Evolutionary conservation across 108 stramenopile genomes (phyloP).

Genomic region (Poteriospumella lacustris): DNA sequence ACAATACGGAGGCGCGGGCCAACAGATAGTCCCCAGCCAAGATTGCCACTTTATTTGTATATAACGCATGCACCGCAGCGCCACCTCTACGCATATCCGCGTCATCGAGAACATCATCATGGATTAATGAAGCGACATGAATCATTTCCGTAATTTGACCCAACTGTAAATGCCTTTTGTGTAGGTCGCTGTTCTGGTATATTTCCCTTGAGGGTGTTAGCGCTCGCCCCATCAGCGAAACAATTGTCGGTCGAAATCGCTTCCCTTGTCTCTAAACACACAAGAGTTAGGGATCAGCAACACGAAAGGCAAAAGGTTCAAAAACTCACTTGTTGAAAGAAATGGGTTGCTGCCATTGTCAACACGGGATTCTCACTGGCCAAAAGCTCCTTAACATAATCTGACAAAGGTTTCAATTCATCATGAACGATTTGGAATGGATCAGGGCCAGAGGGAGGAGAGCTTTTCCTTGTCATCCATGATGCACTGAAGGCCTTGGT

Average conservation of each 20-base stretch:
- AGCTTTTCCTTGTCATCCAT: neutral
- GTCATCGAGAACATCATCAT: slow-evolving; percentile 95
- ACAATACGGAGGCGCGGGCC: slow-evolving; percentile 80
- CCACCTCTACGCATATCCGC: slow-evolving; percentile 89
- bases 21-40: slow-evolving; percentile 94
- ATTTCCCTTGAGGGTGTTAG: neutral
- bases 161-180: slow-evolving; percentile 67
- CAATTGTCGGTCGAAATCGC: slow-evolving; percentile 88
- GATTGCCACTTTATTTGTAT: slow-evolving; percentile 94
- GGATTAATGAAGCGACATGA: slow-evolving; percentile 90
- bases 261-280: slow-evolving; percentile 79
- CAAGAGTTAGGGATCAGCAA: neutral
- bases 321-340: slow-evolving; percentile 67
- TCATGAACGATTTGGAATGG: slow-evolving; percentile 52
- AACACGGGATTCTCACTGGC: slow-evolving; percentile 87
- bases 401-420: slow-evolving; percentile 84
- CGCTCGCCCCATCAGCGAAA: slow-evolving; percentile 77
- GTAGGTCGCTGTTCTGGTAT: neutral
- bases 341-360: slow-evolving; percentile 91
- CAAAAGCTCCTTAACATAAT: slow-evolving; percentile 89
- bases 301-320: neutral
- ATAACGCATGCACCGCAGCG: slow-evolving; percentile 92
- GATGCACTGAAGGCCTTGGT: too few species aligned
- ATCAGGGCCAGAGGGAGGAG: slow-evolving; percentile 26
- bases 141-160: slow-evolving; percentile 98